phyloP scores from a whole-genome alignment of 2,329 filamentous ascomycete genomes.

The Fusarium verrucosum region DNA sequence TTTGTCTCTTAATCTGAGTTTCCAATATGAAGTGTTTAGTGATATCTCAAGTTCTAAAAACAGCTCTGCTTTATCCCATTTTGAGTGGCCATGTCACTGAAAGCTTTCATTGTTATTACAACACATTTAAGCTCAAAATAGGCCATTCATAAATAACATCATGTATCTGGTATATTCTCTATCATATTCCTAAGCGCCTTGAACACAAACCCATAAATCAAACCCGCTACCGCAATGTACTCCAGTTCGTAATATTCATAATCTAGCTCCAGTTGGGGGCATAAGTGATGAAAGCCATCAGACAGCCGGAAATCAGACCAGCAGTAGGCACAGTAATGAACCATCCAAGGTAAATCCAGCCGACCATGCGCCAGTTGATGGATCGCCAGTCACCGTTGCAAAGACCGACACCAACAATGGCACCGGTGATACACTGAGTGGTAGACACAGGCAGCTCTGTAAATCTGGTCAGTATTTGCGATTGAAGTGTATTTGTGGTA shows the following conservation, averaged over 20 bases:
- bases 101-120: neutral
- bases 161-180: conserved; percentile 5
- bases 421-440: conserved; percentile 71
- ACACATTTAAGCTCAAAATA: neutral
- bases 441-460: conserved; percentile 69
- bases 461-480: conserved; percentile 7
- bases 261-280: conserved; percentile 59
- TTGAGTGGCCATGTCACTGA: too few relatives aligned
- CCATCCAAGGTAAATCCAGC: conserved; percentile 68
- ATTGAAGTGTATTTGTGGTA: neutral
- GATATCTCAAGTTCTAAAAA: too few relatives aligned
- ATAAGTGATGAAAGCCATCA: conserved; percentile 71
- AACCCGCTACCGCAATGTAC: neutral
- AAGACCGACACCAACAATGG: conserved; percentile 69
- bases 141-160: neutral
- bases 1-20: neutral
- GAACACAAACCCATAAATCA: neutral
- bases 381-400: conserved; percentile 67
- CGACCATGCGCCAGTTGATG: conserved; percentile 71
- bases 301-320: conserved; percentile 65
- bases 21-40: neutral
- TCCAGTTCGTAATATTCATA: neutral
- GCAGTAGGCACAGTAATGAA: conserved; percentile 67
- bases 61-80: too few relatives aligned
- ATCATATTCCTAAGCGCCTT: neutral